phyloP scores from a whole-genome alignment of 2,329 filamentous ascomycete species.

The Alternaria ventricosa region DNA sequence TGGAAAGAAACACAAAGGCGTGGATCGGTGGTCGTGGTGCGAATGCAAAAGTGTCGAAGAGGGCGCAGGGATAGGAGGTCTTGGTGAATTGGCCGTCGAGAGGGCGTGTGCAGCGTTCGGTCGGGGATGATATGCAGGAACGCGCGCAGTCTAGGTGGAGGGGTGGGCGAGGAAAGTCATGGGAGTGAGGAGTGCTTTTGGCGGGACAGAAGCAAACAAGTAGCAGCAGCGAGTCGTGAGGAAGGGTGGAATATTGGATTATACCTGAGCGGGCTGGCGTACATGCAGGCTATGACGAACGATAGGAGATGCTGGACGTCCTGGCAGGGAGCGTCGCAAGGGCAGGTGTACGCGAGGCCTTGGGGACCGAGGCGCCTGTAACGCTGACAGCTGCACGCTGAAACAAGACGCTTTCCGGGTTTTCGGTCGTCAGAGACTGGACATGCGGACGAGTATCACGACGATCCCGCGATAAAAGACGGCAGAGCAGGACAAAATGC shows the following conservation, averaged over 20 bases:
- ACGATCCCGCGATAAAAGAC: neutral
- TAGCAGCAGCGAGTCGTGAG: constrained; percentile 6
- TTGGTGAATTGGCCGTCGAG: neutral
- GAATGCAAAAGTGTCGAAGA: neutral
- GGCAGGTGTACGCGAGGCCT: constrained; percentile 20
- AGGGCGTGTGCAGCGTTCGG: neutral
- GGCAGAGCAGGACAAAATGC: neutral
- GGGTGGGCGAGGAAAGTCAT: neutral
- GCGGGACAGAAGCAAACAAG: constrained; percentile 4
- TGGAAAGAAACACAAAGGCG: constrained; percentile 3
- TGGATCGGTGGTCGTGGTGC: neutral
- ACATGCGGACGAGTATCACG: neutral
- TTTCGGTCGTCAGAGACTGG: neutral
- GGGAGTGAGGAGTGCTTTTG: neutral
- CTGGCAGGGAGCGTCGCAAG: constrained; percentile 6
- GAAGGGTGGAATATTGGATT: constrained; percentile 20
- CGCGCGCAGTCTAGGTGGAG: neutral
- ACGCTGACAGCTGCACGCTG: constrained; percentile 6
- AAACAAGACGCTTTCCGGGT: constrained; percentile 1
- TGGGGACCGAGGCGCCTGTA: constrained; percentile 9
- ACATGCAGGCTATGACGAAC: constrained; percentile 20
- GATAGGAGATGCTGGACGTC: constrained; percentile 15
- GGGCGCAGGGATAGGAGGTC: neutral
- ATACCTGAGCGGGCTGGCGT: constrained; percentile 21
- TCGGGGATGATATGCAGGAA: neutral